Conservation (phyloP, 345 rosid genomes). For the Alliaria petiolata region DNA sequence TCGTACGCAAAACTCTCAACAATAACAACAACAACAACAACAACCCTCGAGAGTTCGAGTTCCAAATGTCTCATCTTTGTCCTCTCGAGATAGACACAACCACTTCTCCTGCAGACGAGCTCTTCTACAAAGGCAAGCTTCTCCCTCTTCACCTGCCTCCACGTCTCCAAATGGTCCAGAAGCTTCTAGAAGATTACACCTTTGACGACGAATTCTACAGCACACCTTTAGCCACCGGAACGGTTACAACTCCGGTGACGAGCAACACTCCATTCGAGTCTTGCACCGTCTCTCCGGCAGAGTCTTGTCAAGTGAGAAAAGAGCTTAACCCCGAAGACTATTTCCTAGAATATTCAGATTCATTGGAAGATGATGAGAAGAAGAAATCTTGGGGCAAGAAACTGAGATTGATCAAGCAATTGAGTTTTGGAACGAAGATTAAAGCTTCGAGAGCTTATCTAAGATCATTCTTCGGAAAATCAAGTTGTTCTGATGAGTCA, state of each 20-base stretch:
- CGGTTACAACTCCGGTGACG: conserved; percentile 50
- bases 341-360: conserved; percentile 35
- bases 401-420: conserved; percentile 58
- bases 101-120: conserved; percentile 88
- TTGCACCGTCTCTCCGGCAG: conserved; percentile 72
- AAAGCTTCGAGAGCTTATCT: conserved; percentile 73
- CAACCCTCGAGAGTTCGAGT: conserved; percentile 72
- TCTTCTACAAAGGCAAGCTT: conserved; percentile 91
- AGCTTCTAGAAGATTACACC: conserved; percentile 47
- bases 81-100: conserved; percentile 40
- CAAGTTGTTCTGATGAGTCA: conserved; percentile 69
- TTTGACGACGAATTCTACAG: conserved; percentile 59
- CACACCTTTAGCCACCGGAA: conserved; percentile 59
- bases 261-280: conserved; percentile 80
- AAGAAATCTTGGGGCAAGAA: conserved; percentile 68
- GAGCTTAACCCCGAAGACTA: conserved; percentile 69
- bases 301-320: conserved; percentile 66
- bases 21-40: conserved; percentile 47
- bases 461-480: conserved; percentile 60
- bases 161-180: conserved; percentile 66
- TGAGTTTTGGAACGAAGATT: conserved; percentile 55
- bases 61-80: conserved; percentile 66
- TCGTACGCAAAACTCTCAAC: conserved; percentile 36
- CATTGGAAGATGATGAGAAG: conserved; percentile 31
- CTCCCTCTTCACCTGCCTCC: conserved; percentile 89